A percentile compares a stretch with the other conserved stretches of the same genome.
These are phyloP conservation scores for Amorphotheca resinae DNA, from an alignment of 495 filamentous ascomycete genomes.

Conservation along the genomic window DNA sequence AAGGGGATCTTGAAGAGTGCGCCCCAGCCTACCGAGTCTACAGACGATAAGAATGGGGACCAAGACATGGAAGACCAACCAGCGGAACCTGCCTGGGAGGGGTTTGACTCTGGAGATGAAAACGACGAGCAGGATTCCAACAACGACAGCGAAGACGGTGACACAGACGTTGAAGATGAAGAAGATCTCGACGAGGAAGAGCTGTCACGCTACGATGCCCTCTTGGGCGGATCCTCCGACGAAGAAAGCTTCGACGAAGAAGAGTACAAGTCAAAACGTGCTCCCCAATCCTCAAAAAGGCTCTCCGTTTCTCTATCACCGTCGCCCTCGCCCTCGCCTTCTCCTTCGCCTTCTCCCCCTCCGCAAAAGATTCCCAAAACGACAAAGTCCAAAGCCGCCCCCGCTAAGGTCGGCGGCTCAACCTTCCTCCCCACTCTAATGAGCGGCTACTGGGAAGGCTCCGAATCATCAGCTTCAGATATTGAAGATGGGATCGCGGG, in stretches of 20 bases:
- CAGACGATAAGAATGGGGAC: constrained; percentile 17
- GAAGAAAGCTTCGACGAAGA: constrained; percentile 20
- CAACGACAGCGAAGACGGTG: constrained; percentile 2
- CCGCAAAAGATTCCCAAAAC: constrained; percentile 24
- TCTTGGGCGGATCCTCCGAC: constrained; percentile 23
- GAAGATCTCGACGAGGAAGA: constrained; percentile 27
- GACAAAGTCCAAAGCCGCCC: constrained; percentile 21
- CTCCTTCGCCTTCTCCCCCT: constrained; percentile 25
- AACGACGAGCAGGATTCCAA: no score
- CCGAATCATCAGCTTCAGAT: constrained; percentile 41
- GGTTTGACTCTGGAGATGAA: constrained; percentile 9
- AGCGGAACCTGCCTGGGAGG: constrained; percentile 16
- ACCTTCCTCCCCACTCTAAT: constrained; percentile 82
- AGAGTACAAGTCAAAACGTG: constrained; percentile 2
- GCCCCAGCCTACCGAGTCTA: constrained; percentile 6
- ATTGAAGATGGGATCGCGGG: constrained; percentile 24
- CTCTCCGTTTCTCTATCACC: constrained; percentile 15
- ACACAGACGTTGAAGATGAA: constrained; percentile 16
- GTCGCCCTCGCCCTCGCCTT: constrained; percentile 8
- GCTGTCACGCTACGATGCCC: constrained; percentile 21
- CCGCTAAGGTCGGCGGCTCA: constrained; percentile 27
- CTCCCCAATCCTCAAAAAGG: constrained; percentile 8
- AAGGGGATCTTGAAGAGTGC: constrained; percentile 13
- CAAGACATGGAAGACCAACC: constrained; percentile 6
- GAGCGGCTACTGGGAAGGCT: constrained; percentile 87